These are phyloP conservation scores for Orbilia blumenaviensis DNA, from an alignment of 2,329 filamentous ascomycete genomes.

Conservation along the genomic window DNA sequence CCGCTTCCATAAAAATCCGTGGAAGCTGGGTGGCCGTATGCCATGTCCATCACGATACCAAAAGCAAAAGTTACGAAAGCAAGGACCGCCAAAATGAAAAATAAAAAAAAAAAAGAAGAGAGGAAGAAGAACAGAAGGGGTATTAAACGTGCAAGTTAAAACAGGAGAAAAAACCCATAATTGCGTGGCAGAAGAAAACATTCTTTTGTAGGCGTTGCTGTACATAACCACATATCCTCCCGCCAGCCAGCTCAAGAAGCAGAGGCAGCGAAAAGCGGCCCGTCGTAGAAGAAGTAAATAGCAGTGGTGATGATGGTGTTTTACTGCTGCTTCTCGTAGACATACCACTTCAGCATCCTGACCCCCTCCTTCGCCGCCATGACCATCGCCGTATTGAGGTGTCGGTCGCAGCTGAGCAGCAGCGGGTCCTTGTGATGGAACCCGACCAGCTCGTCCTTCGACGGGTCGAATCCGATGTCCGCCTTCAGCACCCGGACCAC, in stretches of 20 bases:
- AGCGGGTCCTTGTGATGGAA: slow-evolving; percentile 51
- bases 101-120: background rate
- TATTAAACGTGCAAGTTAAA: slow-evolving; percentile 19
- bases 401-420: slow-evolving; percentile 41
- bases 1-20: too few species aligned
- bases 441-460: slow-evolving; percentile 46
- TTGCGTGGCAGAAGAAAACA: background rate
- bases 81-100: background rate
- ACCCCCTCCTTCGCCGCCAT: slow-evolving; percentile 53
- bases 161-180: background rate
- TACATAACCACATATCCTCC: background rate
- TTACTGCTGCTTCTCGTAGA: slow-evolving; percentile 46
- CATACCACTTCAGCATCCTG: slow-evolving; percentile 54
- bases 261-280: background rate
- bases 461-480: slow-evolving; percentile 48
- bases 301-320: background rate
- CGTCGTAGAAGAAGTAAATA: background rate
- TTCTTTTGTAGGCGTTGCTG: slow-evolving; percentile 5
- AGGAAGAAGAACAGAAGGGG: background rate
- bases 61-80: background rate
- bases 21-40: too few species aligned
- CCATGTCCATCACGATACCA: background rate
- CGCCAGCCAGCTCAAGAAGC: too few species aligned
- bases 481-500: slow-evolving; percentile 49
- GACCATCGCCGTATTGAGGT: slow-evolving; percentile 50